Evolutionary conservation across 2,329 filamentous ascomycete genomes (phyloP).

Genomic region (Sporothrix globosa): DNA sequence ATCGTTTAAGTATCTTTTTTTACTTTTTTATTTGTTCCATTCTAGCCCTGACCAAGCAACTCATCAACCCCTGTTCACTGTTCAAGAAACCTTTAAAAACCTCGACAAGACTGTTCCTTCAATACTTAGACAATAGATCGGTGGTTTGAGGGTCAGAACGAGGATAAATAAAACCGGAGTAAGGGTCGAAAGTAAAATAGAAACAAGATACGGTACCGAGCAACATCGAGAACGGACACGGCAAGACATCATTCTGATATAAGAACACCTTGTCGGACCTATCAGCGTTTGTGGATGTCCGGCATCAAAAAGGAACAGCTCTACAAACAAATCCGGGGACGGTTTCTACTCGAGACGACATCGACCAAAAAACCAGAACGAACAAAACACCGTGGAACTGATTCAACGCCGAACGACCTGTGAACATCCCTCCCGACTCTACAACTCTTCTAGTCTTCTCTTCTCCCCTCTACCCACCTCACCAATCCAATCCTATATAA

Average conservation of each 20-base stretch:
- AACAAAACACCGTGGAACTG: not conserved
- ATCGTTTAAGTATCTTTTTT: not conserved
- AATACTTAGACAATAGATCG: not conserved
- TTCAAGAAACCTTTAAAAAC: not conserved
- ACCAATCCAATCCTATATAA: not conserved
- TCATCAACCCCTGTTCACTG: not conserved
- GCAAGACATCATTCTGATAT: constrained; percentile 2
- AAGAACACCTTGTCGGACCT: not conserved
- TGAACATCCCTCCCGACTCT: not conserved
- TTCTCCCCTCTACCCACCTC: not conserved
- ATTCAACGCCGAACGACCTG: not conserved
- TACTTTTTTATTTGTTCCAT: not conserved
- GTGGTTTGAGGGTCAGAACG: constrained; percentile 1
- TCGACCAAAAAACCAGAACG: not conserved
- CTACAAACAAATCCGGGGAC: not conserved
- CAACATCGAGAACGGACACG: not conserved
- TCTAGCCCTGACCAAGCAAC: not conserved
- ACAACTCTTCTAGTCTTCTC: not conserved
- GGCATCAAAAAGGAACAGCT: not conserved
- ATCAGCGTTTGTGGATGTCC: not conserved
- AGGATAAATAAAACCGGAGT: constrained; percentile 4
- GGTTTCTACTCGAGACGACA: not conserved
- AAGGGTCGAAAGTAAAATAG: not conserved
- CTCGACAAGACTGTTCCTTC: not conserved
- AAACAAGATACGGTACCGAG: not conserved